Conservation (phyloP, 73 alveolate species). For the Durusdinium trenchii region DNA sequence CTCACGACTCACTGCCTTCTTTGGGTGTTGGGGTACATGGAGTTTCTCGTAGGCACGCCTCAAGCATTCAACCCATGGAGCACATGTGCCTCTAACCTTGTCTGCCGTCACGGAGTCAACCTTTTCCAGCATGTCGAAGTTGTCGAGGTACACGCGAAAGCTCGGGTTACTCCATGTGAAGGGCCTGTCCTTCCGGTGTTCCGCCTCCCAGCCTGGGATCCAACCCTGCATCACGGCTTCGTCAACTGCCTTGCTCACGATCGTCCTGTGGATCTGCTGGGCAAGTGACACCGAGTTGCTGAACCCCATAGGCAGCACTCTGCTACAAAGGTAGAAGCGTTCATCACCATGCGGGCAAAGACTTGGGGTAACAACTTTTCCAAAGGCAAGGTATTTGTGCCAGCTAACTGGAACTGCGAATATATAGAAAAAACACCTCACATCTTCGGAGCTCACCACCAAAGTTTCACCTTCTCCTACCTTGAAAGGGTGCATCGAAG, state of each 20-base stretch:
- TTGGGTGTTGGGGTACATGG: background rate
- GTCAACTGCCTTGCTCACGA: background rate
- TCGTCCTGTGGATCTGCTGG: background rate
- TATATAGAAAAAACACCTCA: background rate
- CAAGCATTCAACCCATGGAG: background rate
- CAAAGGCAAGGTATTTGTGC: too few relatives aligned
- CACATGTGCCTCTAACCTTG: background rate
- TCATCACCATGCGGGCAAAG: too few relatives aligned
- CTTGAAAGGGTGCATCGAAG: background rate
- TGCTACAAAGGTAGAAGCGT: background rate
- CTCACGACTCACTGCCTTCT: background rate
- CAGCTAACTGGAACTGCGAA: too few relatives aligned
- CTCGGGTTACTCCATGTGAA: background rate
- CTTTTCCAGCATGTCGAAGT: background rate
- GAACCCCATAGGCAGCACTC: background rate
- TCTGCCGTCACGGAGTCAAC: background rate
- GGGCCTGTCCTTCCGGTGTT: background rate
- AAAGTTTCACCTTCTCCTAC: background rate
- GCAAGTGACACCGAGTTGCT: too few relatives aligned
- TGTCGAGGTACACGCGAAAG: background rate
- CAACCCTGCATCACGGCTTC: too few relatives aligned
- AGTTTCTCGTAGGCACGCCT: background rate
- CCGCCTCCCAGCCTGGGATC: background rate
- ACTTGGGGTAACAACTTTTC: too few relatives aligned
- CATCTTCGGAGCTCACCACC: background rate